Conservation (phyloP, 352 stramenopile genomes). For the Globisporangium cystogenes region DNA sequence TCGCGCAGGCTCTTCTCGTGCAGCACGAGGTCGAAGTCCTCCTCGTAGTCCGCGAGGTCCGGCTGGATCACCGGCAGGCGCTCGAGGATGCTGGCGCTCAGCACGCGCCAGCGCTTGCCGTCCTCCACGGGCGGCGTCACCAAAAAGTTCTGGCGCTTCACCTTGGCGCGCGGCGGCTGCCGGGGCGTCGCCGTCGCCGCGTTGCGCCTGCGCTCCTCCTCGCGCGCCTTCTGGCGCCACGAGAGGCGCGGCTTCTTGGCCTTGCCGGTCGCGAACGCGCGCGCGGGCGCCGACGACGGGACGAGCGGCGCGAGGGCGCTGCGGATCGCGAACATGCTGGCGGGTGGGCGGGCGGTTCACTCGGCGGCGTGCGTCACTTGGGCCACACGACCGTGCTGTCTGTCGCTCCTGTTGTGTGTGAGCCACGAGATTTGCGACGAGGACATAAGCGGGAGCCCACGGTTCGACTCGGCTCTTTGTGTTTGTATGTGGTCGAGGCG, state of each 20-base stretch:
- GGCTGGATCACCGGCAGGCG: slow-evolving; percentile 70
- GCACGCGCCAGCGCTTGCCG: slow-evolving; percentile 76
- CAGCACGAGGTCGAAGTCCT: slow-evolving; percentile 68
- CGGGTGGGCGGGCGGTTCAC: too few species aligned
- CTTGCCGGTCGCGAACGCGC: slow-evolving; percentile 44
- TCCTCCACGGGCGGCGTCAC: slow-evolving; percentile 46
- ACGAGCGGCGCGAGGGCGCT: slow-evolving; percentile 16
- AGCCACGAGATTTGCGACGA: not conserved
- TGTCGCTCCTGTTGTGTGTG: not conserved
- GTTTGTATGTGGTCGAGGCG: not conserved
- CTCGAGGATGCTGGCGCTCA: slow-evolving; percentile 71
- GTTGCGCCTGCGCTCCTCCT: slow-evolving; percentile 40
- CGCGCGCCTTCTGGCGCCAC: slow-evolving; percentile 65
- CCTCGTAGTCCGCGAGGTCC: slow-evolving; percentile 66
- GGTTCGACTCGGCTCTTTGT: too few species aligned
- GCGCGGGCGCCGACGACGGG: slow-evolving; percentile 10
- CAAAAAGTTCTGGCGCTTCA: slow-evolving; percentile 54
- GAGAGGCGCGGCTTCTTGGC: slow-evolving; percentile 35
- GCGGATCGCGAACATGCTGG: slow-evolving; percentile 43
- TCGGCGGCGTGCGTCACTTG: too few species aligned
- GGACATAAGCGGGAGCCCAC: too few species aligned
- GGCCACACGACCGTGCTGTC: too few species aligned
- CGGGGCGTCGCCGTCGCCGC: slow-evolving; percentile 25
- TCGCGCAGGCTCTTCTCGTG: slow-evolving; percentile 74
- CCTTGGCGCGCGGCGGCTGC: slow-evolving; percentile 42